These are phyloP conservation scores for Sambucus nigra DNA, from an alignment of 129 eudicot species.

Conservation along the genomic window DNA sequence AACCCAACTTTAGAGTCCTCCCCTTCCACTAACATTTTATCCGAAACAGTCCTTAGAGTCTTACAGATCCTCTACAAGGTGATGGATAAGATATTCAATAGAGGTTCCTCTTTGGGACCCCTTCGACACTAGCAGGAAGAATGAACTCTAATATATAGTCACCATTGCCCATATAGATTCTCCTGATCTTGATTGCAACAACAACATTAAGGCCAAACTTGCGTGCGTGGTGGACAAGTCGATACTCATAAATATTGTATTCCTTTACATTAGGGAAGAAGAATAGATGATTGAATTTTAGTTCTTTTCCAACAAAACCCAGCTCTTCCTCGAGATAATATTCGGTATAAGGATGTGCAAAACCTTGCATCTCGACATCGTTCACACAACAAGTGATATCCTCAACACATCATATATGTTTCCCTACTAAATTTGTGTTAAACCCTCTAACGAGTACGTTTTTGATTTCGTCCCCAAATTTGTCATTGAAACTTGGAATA, in stretches of 20 bases:
- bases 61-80: constrained; percentile 65
- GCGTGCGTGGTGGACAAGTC: constrained; percentile 85
- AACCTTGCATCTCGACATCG: constrained; percentile 55
- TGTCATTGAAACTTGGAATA: constrained; percentile 41
- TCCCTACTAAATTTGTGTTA: constrained; percentile 20
- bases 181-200: constrained; percentile 78
- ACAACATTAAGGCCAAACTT: constrained; percentile 58
- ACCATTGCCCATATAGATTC: constrained; percentile 62
- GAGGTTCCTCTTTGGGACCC: constrained; percentile 50
- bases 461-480: constrained; percentile 22
- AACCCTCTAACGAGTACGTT: constrained; percentile 34
- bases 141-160: constrained; percentile 81
- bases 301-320: constrained; percentile 83
- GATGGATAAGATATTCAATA: constrained; percentile 52
- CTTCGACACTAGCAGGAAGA: constrained; percentile 59
- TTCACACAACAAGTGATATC: constrained; percentile 56
- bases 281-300: constrained; percentile 60
- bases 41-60: constrained; percentile 70
- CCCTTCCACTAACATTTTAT: constrained; percentile 38
- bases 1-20: constrained; percentile 13
- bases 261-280: constrained; percentile 65
- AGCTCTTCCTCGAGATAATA: constrained; percentile 71
- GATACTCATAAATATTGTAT: constrained; percentile 55
- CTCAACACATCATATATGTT: constrained; percentile 42
- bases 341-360: constrained; percentile 61